Evolutionary conservation across 148 eudicot species (phyloP).

Genomic region (Vaccinium corymbosum): DNA sequence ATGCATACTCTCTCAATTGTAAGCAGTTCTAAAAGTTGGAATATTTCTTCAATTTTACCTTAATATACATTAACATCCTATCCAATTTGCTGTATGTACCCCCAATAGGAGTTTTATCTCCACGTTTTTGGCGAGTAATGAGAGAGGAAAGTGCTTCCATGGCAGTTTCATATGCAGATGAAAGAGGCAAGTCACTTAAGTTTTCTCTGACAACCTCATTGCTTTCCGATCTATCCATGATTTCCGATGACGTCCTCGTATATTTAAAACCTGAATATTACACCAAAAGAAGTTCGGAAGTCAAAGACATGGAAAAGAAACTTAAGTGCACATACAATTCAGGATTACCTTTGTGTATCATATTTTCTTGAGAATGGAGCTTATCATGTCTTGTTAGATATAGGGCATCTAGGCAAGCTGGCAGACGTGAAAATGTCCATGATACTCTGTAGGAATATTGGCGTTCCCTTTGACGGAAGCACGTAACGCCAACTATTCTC

Average conservation of each 20-base stretch:
- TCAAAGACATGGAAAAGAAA: background rate
- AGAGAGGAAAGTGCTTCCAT: constrained; percentile 90
- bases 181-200: constrained; percentile 26
- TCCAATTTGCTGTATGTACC: constrained; percentile 60
- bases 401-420: constrained; percentile 26
- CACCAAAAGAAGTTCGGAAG: constrained; percentile 16
- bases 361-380: constrained; percentile 26
- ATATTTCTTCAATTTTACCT: constrained; percentile 37
- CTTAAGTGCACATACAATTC: background rate
- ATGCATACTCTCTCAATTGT: background rate
- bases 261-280: constrained; percentile 35
- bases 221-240: constrained; percentile 27
- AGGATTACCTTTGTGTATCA: constrained; percentile 27
- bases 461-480: constrained; percentile 29
- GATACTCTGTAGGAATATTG: constrained; percentile 25
- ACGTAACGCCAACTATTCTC: constrained; percentile 30
- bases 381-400: constrained; percentile 23
- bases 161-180: constrained; percentile 59
- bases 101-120: constrained; percentile 34
- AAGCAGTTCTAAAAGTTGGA: background rate
- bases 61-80: constrained; percentile 67
- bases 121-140: constrained; percentile 61
- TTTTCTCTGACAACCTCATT: constrained; percentile 24
- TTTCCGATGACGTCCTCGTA: constrained; percentile 37
- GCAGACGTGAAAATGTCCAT: constrained; percentile 29